These are phyloP conservation scores for Mariannaea elegans DNA, from an alignment of 2,329 filamentous ascomycete genomes.

Conservation along the genomic window DNA sequence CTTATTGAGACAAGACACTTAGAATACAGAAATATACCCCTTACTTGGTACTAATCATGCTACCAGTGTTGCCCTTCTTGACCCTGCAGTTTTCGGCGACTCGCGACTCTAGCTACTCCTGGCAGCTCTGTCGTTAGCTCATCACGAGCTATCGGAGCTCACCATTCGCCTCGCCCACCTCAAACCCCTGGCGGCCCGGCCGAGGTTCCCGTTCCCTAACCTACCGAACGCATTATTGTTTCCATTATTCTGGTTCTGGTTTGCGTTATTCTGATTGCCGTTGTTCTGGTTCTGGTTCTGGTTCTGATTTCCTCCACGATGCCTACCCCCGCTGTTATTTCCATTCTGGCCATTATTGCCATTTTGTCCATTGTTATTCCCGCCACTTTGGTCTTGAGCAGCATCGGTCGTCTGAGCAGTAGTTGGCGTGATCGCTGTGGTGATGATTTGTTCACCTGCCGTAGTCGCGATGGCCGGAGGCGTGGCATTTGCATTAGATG, in stretches of 20 bases:
- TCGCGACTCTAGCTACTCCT: neutral
- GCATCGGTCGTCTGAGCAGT: neutral
- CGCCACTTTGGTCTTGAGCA: constrained; percentile 8
- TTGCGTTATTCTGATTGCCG: neutral
- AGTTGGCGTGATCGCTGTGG: constrained; percentile 11
- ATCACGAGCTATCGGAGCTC: neutral
- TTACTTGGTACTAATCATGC: neutral
- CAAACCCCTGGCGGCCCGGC: constrained; percentile 2
- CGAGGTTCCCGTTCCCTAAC: constrained; percentile 6
- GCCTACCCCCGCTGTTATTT: constrained; percentile 4
- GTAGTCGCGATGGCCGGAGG: neutral
- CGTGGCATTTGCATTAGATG: neutral
- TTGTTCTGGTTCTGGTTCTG: neutral
- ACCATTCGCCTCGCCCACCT: constrained; percentile 21
- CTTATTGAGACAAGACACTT: neutral
- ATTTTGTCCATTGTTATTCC: constrained; percentile 2
- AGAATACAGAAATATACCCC: constrained; percentile 14
- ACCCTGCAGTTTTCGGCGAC: neutral
- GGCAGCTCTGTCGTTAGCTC: neutral
- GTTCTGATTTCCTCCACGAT: constrained; percentile 1
- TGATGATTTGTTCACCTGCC: neutral
- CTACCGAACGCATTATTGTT: constrained; percentile 13
- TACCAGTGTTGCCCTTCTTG: constrained; percentile 2
- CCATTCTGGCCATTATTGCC: neutral
- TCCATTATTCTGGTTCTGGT: neutral